Base-by-base conservation (phyloP, 805 yeast genomes). In the Ogataea degrootiae region DNA sequence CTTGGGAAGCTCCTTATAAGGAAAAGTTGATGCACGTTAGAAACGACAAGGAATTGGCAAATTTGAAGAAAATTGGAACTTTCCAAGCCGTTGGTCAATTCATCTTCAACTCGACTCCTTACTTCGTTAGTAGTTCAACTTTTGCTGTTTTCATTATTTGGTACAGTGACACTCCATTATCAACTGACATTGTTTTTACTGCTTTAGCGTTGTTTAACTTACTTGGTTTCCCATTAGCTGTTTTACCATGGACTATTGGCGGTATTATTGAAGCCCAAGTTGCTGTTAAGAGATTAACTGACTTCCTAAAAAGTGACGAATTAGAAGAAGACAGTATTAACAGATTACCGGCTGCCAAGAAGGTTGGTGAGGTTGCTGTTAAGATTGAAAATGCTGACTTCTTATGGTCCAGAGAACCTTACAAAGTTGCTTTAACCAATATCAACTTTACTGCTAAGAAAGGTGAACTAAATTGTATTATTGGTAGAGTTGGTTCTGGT, bases 1-100 rank as follows among this genome's bases (percentile, higher is more conserved):
- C 95, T 2, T 94, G 99, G 99, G 99, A 94, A 69, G 70, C 65
- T 33, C 96, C 98, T 3, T 90, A 88, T 63, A 78, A 80, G 60
- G 76, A 74, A 29, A 85, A 85, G 57, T 73, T 95, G 48, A 79
- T 80, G 54, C 70, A 82, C 59, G 96, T 92, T 21, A 85, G 99
- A 76, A 89, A 92, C 62, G 87, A 87, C 41, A 83, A 84, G 58
- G 97, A 91, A 67, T 77, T 91, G 65, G 74, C 74, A 31, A 91
- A 87, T 56, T 75, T 94, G 67, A 80, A 76, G 55, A 80, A 72
- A 56, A 84, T 89, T 72, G 91, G 95, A 56, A 64, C 80, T 23
- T 80, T 83, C 59, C 77, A 78, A 57, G 92, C 96, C 2, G 65
- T 82, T 40, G 76, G 87, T 33, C 77, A 74, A 52, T 87, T 90